Conservation (phyloP, 192 early-diverging fungal species). For the Borealophlyctis nickersoniae region DNA sequence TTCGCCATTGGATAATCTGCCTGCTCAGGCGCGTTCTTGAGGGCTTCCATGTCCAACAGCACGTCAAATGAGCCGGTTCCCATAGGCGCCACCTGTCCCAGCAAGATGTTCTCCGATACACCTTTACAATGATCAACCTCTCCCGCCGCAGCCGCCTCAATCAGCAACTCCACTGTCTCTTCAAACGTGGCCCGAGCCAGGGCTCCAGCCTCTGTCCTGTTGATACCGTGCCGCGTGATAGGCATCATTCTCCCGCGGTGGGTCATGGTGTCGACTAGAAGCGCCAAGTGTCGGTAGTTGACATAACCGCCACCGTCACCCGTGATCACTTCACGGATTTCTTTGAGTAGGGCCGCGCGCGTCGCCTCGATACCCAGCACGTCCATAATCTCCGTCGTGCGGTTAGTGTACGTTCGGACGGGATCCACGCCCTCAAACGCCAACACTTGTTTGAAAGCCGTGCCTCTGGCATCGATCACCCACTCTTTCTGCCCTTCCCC, state of each 20-base stretch:
- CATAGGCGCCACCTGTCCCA: slow-evolving; percentile 94
- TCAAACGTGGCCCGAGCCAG: slow-evolving; percentile 96
- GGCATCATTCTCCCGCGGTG: slow-evolving; percentile 89
- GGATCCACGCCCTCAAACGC: slow-evolving; percentile 79
- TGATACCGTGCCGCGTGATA: slow-evolving; percentile 98
- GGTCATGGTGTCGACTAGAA: slow-evolving; percentile 97
- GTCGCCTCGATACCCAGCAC: slow-evolving; percentile 97
- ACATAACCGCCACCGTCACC: slow-evolving; percentile 96
- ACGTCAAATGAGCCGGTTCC: slow-evolving; percentile 94
- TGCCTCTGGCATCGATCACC: slow-evolving; percentile 91
- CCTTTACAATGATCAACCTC: slow-evolving; percentile 93
- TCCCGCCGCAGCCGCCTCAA: slow-evolving; percentile 90
- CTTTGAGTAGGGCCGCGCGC: slow-evolving; percentile 82
- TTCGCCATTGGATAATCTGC: slow-evolving; percentile 2
- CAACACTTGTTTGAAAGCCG: slow-evolving; percentile 84
- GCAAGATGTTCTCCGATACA: slow-evolving; percentile 95
- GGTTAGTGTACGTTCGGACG: slow-evolving; percentile 83
- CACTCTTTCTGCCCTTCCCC: slow-evolving; percentile 67
- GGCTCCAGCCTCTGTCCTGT: slow-evolving; percentile 89
- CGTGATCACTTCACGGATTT: slow-evolving; percentile 90
- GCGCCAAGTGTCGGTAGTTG: slow-evolving; percentile 94
- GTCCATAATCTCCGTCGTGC: slow-evolving; percentile 83
- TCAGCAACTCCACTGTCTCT: slow-evolving; percentile 97
- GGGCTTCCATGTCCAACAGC: slow-evolving; percentile 88
- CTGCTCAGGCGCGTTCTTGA: slow-evolving; percentile 57